Evolutionary conservation across 2,329 filamentous ascomycete genomes (phyloP).

Genomic region (Lasiodiplodia gonubiensis): DNA sequence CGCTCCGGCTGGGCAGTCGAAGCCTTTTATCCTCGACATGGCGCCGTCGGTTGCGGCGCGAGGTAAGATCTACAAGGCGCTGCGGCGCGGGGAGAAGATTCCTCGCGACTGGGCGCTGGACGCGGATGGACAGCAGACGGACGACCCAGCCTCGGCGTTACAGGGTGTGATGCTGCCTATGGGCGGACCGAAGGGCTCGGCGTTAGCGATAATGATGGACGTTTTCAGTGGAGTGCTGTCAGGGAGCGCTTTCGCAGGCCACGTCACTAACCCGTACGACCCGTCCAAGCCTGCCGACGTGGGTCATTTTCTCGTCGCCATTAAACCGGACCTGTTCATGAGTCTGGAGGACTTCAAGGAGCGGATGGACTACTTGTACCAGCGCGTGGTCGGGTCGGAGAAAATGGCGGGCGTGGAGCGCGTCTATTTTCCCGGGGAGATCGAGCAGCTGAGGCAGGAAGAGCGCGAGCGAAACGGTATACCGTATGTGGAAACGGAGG

Average conservation of each 20-base stretch:
- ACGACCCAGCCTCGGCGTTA: slow-evolving; percentile 73
- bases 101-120: slow-evolving; percentile 77
- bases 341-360: slow-evolving; percentile 70
- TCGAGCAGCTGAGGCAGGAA: slow-evolving; percentile 58
- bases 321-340: slow-evolving; percentile 79
- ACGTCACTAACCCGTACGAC: slow-evolving; percentile 79
- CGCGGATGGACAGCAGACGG: slow-evolving; percentile 69
- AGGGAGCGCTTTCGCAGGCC: slow-evolving; percentile 77
- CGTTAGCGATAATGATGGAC: slow-evolving; percentile 83
- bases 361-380: slow-evolving; percentile 65
- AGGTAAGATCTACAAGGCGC: slow-evolving; percentile 76
- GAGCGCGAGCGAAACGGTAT: slow-evolving; percentile 53
- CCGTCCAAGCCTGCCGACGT: slow-evolving; percentile 71
- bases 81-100: slow-evolving; percentile 71
- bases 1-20: slow-evolving; percentile 66
- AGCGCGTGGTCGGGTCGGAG: slow-evolving; percentile 59
- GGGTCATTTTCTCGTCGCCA: slow-evolving; percentile 73
- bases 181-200: slow-evolving; percentile 83
- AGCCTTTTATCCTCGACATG: slow-evolving; percentile 78
- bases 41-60: slow-evolving; percentile 71
- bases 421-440: slow-evolving; percentile 64
- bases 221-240: slow-evolving; percentile 82
- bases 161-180: slow-evolving; percentile 84
- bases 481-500: slow-evolving; percentile 56
- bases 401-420: slow-evolving; percentile 60